Evolutionary conservation across 129 eudicot species (phyloP), one percentile per base, ranked within the genome.

Genomic region (Logfia minima): DNA sequence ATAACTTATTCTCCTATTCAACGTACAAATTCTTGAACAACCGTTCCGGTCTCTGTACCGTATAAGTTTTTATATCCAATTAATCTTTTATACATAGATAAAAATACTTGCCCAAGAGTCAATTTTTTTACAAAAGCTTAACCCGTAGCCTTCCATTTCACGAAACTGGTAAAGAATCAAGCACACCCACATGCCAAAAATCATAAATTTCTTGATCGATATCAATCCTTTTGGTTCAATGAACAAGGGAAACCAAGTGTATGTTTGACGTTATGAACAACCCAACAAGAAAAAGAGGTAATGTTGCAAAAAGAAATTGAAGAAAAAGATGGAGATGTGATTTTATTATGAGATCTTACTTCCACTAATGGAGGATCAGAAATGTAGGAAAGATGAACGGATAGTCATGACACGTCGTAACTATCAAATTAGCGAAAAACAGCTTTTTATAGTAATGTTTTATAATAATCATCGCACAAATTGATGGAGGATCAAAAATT

Each of bases 141-240:
- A 32, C 55, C 64, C 66, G 56, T 72, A 68, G 77, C 71, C 73
- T 81, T 77, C 78, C 87, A 73, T 86, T 76, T 74, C 77, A n/a
- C 55, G 75, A 69, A 75, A 56, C 76, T 84, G 73, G 72, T 71
- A 77, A 53, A 68, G 76, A 24, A 80, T 34, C 83, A 83, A 66
- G 77, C 78, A 80, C 70, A 72, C 83, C 89, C 85, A 80, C 87
- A 80, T 86, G 87, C 84, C 86, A 77, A 83, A 72, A 80, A 22
- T 68, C 70, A 56, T 82, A 66, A 14, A 43, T 21, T 59, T 72
- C 14, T 28, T 71, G 2, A 58, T 43, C 68, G 14, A 37, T 39
- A 53, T 34, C 53, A 48, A 43, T n/a, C 26, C 24, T 55, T 77
- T 8, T 68, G 26, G 32, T 77, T 76, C 65, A 32, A 31, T 13